phyloP scores from a whole-genome alignment of 768 basidiomycete species.

The Kwoniella pini region DNA sequence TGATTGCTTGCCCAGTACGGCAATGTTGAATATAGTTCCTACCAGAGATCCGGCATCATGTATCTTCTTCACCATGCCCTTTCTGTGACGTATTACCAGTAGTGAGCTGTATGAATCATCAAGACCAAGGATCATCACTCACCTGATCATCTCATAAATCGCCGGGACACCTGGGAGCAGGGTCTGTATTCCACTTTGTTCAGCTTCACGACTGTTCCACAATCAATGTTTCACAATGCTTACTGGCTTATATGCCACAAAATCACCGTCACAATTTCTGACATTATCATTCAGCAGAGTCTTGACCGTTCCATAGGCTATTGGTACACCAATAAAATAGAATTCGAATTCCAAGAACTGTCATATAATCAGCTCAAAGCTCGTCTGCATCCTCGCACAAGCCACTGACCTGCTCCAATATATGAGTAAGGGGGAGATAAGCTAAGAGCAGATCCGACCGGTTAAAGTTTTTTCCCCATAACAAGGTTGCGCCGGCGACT shows the following conservation, averaged over 20 bases:
- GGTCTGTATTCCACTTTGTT: conserved; percentile 17
- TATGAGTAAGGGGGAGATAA: conserved; percentile 49
- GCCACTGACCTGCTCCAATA: conserved; percentile 47
- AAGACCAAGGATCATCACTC: not conserved
- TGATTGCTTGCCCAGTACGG: conserved; percentile 47
- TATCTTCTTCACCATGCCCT: conserved; percentile 53
- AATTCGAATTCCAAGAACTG: conserved; percentile 53
- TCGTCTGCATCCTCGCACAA: not conserved
- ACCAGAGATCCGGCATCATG: conserved; percentile 42
- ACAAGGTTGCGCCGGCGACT: conserved; percentile 22
- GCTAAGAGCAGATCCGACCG: conserved; percentile 37
- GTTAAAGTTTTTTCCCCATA: conserved; percentile 21
- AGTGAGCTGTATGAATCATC: too few species aligned
- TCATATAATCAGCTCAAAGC: too few species aligned
- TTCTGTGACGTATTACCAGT: conserved; percentile 24
- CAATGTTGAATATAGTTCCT: conserved; percentile 43
- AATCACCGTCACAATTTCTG: conserved; percentile 50
- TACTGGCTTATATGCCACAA: conserved; percentile 47
- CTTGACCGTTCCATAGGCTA: conserved; percentile 52
- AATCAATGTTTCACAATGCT: not conserved
- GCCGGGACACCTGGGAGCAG: conserved; percentile 53
- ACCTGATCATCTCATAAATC: conserved; percentile 43
- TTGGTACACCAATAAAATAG: conserved; percentile 40
- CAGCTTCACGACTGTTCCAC: not conserved
- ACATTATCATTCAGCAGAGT: conserved; percentile 54